phyloP scores from a whole-genome alignment of 768 basidiomycete species.

The Candolleomyces eurysporus region DNA sequence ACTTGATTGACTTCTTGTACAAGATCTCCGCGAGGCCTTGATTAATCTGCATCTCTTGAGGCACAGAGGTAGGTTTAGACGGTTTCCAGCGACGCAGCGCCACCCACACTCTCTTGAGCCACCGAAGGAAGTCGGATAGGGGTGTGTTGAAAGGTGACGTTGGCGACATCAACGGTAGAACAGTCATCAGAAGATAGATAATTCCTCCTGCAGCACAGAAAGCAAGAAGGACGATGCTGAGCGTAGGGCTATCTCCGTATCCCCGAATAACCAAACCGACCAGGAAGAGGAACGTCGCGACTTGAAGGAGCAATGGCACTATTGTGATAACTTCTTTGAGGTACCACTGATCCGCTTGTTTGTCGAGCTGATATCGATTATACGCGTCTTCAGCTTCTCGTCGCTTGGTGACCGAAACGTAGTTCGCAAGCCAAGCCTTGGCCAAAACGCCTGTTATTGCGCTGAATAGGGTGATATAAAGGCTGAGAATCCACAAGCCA shows the following conservation, averaged over 20 bases:
- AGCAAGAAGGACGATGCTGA: neutral
- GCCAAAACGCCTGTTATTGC: slow-evolving; percentile 24
- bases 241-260: neutral
- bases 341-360: slow-evolving; percentile 14
- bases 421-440: slow-evolving; percentile 19
- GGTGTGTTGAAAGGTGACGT: slow-evolving; percentile 4
- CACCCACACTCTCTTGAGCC: neutral
- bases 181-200: neutral
- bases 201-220: neutral
- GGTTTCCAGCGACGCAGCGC: neutral
- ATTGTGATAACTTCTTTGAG: slow-evolving; percentile 14
- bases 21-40: neutral
- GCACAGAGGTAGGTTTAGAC: too few species aligned
- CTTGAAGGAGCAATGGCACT: slow-evolving; percentile 14
- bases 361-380: slow-evolving; percentile 15
- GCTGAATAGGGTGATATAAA: slow-evolving; percentile 21
- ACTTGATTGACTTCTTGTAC: slow-evolving; percentile 1
- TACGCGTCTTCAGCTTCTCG: slow-evolving; percentile 16
- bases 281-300: slow-evolving; percentile 16
- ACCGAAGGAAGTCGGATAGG: neutral
- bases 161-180: neutral
- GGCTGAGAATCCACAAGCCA: slow-evolving; percentile 23
- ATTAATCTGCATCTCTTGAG: neutral
- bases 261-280: slow-evolving; percentile 13
- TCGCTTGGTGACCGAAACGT: slow-evolving; percentile 13